phyloP scores from a whole-genome alignment of 352 stramenopile genomes.

The Phytophthora megakarya region DNA sequence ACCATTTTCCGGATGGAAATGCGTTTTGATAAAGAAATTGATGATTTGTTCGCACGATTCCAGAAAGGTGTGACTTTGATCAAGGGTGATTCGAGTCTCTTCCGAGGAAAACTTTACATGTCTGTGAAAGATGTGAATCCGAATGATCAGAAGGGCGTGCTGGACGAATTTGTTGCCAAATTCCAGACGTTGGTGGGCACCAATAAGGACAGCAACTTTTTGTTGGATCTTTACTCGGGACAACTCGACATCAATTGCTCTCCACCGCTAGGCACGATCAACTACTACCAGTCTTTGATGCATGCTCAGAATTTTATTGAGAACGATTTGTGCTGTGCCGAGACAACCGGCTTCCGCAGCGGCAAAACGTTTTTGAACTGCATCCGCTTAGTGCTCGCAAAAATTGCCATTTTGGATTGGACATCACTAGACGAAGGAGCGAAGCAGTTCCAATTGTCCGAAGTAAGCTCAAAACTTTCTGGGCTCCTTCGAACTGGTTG shows the following conservation, averaged over 20 bases:
- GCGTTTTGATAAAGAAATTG: conserved; percentile 79
- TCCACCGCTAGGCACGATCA: conserved; percentile 61
- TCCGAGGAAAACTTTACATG: conserved; percentile 68
- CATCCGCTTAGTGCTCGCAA: conserved; percentile 70
- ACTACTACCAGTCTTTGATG: conserved; percentile 61
- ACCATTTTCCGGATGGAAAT: conserved; percentile 82
- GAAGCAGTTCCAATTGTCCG: conserved; percentile 56
- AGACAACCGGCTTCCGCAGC: conserved; percentile 41
- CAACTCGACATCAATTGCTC: conserved; percentile 69
- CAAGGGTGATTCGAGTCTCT: conserved; percentile 63
- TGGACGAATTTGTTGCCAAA: conserved; percentile 57
- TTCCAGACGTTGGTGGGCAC: conserved; percentile 48
- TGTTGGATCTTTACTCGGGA: conserved; percentile 69
- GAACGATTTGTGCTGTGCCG: conserved; percentile 8
- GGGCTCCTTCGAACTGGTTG: conserved; percentile 54
- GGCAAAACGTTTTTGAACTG: conserved; percentile 74
- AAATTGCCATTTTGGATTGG: conserved; percentile 84
- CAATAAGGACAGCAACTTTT: conserved; percentile 66
- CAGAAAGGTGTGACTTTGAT: conserved; percentile 69
- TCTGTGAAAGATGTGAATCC: conserved; percentile 79
- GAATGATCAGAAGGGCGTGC: conserved; percentile 56
- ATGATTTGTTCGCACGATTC: conserved; percentile 68
- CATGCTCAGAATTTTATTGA: conserved; percentile 46
- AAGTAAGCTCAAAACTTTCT: conserved; percentile 52
- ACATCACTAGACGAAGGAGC: conserved; percentile 73